phyloP scores from a whole-genome alignment of 345 rosid species.

The Eucalyptus dawsonii region DNA sequence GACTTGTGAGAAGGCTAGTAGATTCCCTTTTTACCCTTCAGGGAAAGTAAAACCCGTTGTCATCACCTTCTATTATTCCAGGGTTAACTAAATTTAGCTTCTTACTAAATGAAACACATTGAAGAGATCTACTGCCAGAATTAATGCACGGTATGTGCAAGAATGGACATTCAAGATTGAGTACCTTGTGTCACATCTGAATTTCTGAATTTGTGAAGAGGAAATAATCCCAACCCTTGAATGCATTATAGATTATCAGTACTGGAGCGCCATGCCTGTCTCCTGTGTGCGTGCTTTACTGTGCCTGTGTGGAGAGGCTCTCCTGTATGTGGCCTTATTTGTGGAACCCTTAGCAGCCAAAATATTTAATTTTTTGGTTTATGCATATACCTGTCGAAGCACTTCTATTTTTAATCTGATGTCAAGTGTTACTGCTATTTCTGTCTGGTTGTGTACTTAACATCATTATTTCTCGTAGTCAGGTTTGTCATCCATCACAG shows the following conservation, averaged over 20 bases:
- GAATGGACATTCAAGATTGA: background rate
- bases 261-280: background rate
- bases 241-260: background rate
- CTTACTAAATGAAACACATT: background rate
- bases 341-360: background rate
- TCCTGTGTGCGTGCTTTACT: background rate
- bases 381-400: background rate
- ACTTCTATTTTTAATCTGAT: background rate
- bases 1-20: background rate
- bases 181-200: background rate
- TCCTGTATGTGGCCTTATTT: background rate
- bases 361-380: background rate
- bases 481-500: slow-evolving; percentile 99
- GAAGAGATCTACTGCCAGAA: background rate
- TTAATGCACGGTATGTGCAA: background rate
- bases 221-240: background rate
- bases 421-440: background rate
- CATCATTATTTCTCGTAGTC: slow-evolving; percentile 27
- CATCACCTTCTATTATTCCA: background rate
- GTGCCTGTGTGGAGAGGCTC: background rate
- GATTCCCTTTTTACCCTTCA: background rate
- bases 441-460: background rate
- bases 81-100: background rate
- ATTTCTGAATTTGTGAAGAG: background rate
- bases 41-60: background rate